phyloP scores from a whole-genome alignment of 1,284 basidiomycete genomes.

The Dichomitus squalens region DNA sequence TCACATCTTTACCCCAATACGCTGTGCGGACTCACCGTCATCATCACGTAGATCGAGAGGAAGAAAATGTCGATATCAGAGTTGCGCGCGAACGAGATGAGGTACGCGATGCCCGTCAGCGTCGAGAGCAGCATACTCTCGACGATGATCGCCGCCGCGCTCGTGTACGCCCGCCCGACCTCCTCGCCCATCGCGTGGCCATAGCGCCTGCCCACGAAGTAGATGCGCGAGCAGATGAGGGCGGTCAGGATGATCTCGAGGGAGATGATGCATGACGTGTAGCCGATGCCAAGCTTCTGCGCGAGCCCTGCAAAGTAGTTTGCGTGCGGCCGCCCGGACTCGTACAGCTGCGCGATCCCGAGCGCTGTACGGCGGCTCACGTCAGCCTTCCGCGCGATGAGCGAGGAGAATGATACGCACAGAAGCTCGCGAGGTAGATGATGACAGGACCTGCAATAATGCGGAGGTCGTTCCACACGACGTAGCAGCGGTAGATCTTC shows the following conservation, averaged over 20 bases:
- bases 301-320: slow-evolving; percentile 22
- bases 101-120: slow-evolving; percentile 16
- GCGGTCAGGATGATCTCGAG: slow-evolving; percentile 19
- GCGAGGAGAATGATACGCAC: neutral
- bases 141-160: slow-evolving; percentile 18
- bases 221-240: slow-evolving; percentile 20
- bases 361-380: slow-evolving; percentile 4
- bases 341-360: slow-evolving; percentile 19
- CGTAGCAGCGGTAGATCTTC: slow-evolving; percentile 16
- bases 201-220: neutral
- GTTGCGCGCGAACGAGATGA: slow-evolving; percentile 15
- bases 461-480: slow-evolving; percentile 9
- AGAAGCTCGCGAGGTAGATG: slow-evolving; percentile 7
- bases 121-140: slow-evolving; percentile 15
- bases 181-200: neutral
- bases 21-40: slow-evolving; percentile 13
- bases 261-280: slow-evolving; percentile 18
- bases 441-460: neutral
- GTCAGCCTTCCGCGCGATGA: neutral
- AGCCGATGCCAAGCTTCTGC: slow-evolving; percentile 15
- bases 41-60: slow-evolving; percentile 23
- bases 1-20: too few relatives aligned
- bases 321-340: slow-evolving; percentile 12
- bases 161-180: slow-evolving; percentile 9
- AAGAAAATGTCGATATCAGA: slow-evolving; percentile 17